Evolutionary conservation across 2,329 filamentous ascomycete species (phyloP), one percentile per base, ranked within the genome.

Genomic region (Penicillium sp.): DNA sequence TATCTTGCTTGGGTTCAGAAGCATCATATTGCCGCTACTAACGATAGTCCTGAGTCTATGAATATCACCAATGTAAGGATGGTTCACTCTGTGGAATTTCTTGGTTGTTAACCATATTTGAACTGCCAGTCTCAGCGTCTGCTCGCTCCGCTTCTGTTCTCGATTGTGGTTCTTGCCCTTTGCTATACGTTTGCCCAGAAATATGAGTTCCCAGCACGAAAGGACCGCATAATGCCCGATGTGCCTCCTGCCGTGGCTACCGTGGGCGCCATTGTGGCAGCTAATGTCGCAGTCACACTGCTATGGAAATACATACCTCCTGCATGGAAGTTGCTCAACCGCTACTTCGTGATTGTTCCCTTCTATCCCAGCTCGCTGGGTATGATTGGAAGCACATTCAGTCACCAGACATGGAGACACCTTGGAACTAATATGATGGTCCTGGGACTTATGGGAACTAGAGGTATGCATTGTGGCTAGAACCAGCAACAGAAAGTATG

Each of bases 251-350:
- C 77, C 3, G 71, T 72, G 3, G 75, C 77, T 6, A 79, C 81
- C 3, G 65, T 79, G 10, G 60, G 69, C 42, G 69, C 67, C 2
- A 63, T 84, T 21, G 68, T 81, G 24, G 69, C 66, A n/a, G 48
- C 72, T 35, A 81, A 83, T 53, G 24, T 73, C 17, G 57, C 67
- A 9, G 63, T 79, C n/a, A 78, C 75, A 51, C 34, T 75, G n/a
- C 56, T 74, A 48, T 80, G 78, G 75, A 75, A 74, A 47, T 51
- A 72, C 28, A 46, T 68, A 22, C 77, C 78, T 15, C 75, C 75
- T 0, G 60, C 77, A 22, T 83, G 79, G 79, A 69, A 70, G 26
- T 50, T 75, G 21, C 69, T 81, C 54, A 82, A 79, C 54, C 76
- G 73, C 45, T 80, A 78, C 66, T 78, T 80, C 60, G 70, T 77